These are phyloP conservation scores for Neurospora sp. DNA, from an alignment of 495 filamentous ascomycete species.

Conservation along the genomic window DNA sequence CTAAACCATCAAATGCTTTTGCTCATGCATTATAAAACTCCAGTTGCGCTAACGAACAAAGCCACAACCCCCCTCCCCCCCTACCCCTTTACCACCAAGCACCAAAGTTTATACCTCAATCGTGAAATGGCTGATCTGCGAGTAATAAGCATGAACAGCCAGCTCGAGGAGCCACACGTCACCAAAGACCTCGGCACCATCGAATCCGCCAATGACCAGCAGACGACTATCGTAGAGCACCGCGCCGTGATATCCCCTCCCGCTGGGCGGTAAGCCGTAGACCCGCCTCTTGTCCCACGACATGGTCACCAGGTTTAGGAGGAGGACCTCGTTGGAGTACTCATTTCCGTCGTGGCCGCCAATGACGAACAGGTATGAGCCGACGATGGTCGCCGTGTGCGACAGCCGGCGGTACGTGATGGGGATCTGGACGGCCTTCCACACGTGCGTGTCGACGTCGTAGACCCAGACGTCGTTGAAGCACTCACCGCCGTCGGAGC, in stretches of 20 bases:
- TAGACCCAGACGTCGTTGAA: constrained; percentile 63
- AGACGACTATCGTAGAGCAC: constrained; percentile 51
- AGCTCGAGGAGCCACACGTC: constrained; percentile 55
- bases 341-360: constrained; percentile 59
- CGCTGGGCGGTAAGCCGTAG: constrained; percentile 51
- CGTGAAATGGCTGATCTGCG: constrained; percentile 56
- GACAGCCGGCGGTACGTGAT: constrained; percentile 47
- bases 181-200: constrained; percentile 52
- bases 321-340: constrained; percentile 53
- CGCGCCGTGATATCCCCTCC: constrained; percentile 53
- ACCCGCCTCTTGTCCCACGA: constrained; percentile 52
- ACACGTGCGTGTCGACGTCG: constrained; percentile 45
- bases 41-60: not conserved
- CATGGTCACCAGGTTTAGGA: constrained; percentile 60
- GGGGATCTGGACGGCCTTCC: constrained; percentile 43
- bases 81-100: not conserved
- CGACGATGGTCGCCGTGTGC: constrained; percentile 56
- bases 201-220: constrained; percentile 52
- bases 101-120: constrained; percentile 44
- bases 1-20: not conserved
- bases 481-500: constrained; percentile 55
- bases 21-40: not conserved
- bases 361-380: constrained; percentile 55
- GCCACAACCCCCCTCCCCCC: not conserved
- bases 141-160: constrained; percentile 56